Conservation (phyloP, 305 asterid genomes). For the Lippia alba region DNA sequence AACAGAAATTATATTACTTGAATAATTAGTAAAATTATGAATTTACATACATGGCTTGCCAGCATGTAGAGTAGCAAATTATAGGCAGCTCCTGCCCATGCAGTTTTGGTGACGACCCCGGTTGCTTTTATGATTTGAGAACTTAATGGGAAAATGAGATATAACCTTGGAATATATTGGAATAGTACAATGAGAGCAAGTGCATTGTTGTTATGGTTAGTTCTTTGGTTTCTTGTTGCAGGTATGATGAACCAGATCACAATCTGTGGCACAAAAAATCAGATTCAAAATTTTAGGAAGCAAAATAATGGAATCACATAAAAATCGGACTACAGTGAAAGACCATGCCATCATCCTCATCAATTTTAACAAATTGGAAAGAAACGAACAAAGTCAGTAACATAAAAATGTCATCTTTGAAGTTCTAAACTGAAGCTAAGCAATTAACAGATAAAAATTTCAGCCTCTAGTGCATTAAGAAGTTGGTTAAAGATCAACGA, state of each 20-base stretch:
- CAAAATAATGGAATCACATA: constrained; percentile 7
- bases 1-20: background rate
- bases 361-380: constrained; percentile 25
- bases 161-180: constrained; percentile 87
- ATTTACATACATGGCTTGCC: constrained; percentile 91
- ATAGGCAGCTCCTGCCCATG: constrained; percentile 99
- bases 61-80: constrained; percentile 89
- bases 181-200: constrained; percentile 89
- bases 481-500: background rate
- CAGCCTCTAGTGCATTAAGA: background rate
- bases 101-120: constrained; percentile 96
- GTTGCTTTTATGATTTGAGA: constrained; percentile 94
- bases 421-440: constrained; percentile 1
- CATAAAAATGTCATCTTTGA: background rate
- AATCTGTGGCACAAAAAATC: constrained; percentile 55
- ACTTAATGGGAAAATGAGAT: constrained; percentile 91
- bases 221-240: constrained; percentile 65
- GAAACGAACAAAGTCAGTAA: background rate
- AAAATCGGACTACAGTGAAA: constrained; percentile 8
- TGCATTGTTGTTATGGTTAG: constrained; percentile 83
- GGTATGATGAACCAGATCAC: constrained; percentile 97
- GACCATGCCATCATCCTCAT: constrained; percentile 12
- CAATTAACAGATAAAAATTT: background rate
- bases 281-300: constrained; percentile 23
- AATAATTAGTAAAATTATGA: constrained; percentile 21